Evolutionary conservation across 2,329 filamentous ascomycete genomes (phyloP), one percentile per base, ranked within the genome.

Genomic region (Scedosporium boydii): DNA sequence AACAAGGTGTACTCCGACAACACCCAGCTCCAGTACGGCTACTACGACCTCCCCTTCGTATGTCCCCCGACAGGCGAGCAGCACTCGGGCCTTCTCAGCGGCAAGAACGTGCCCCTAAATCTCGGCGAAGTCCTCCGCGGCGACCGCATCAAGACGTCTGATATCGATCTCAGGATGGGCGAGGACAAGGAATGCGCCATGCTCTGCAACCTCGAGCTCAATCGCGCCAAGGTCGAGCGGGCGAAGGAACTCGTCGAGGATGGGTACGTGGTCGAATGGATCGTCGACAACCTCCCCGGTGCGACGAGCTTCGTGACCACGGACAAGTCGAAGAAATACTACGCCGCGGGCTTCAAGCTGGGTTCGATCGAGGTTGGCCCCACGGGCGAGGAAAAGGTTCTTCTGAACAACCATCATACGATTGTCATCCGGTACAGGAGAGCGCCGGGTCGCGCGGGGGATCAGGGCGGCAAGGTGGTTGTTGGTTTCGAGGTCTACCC

Each of bases 1-100:
- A 96, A 96, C 78, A 96, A 96, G 74, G 87, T 93, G 69, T 96
- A 93, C 75, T 96, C 91, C 62, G 91, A 96, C 75, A 87, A 90
- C 69, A 95, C 90, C 6, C 88, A 95, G 72, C 79, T 96, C n/a
- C 91, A 96, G 73, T 96, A 92, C 83, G 91, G 91, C 67, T 96
- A 93, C 77, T 90, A 88, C 72, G 89, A 95, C 68, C 85, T 96
- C 1, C 91, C 91, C 6, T 96, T 96, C 72, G 89, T 93, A 61
- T 96, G 91, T 70, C 89, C 89, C 10, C 88, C 90, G 1, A 89
- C 86, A 7, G 89, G 89, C 59, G 27, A 51, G n/a, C 80, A 84
- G 65, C 81, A 78, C 65, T 85, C 85, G 4, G 84, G 86, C 18
- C 81, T 93, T 63, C 82, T 90, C 61, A 90, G 88, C 66, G 90